Evolutionary conservation across 2,329 filamentous ascomycete species (phyloP), one percentile per base, ranked within the genome.

Genomic region (Bertia moriformis): DNA sequence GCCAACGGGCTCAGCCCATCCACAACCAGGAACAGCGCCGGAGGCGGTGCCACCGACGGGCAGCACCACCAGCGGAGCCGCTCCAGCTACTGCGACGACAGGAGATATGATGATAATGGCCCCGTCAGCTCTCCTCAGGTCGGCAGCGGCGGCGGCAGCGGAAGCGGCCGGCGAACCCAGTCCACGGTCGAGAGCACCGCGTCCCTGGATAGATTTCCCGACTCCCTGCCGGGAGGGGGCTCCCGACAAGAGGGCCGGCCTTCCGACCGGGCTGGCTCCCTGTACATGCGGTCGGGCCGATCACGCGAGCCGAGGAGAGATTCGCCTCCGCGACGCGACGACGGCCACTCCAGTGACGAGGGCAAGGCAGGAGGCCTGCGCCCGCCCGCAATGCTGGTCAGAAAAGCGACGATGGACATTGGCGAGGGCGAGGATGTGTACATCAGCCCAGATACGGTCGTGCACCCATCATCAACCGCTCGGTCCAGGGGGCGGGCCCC

Each of bases 271-370:
- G 38, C 4, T 30, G 38, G 17, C 51, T 55, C 14, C 46, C 47
- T 4, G 49, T 52, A 3, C 42, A 41, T 12, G 27, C 43, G 4
- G n/a, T 18, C n/a, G 32, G 44, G 38, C 17, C 43, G 50, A 43
- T 39, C 52, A 38, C 48, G 52, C 45, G 43, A 50, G 4, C 46
- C 52, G 18, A 46, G 41, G 2, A 47, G 48, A 12, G 47, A 50
- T 3, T 50, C 52, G 19, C 40, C 45, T 4, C 41, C 49, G 2
- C 45, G 51, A 3, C 49, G 53, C 13, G 55, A 57, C n/a, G 56
- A 56, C 4, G 60, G 51, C 14, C 57, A 57, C n/a, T 62, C 60
- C 2, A 59, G 56, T 18, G 62, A 64, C 15, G 63, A 65, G 7
- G 48, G 55, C 20, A 43, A 52, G 10, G 58, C 51, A 40, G 48